These are phyloP conservation scores for Cryptococcus floricola DNA, from an alignment of 1,284 basidiomycete genomes.

Conservation along the genomic window DNA sequence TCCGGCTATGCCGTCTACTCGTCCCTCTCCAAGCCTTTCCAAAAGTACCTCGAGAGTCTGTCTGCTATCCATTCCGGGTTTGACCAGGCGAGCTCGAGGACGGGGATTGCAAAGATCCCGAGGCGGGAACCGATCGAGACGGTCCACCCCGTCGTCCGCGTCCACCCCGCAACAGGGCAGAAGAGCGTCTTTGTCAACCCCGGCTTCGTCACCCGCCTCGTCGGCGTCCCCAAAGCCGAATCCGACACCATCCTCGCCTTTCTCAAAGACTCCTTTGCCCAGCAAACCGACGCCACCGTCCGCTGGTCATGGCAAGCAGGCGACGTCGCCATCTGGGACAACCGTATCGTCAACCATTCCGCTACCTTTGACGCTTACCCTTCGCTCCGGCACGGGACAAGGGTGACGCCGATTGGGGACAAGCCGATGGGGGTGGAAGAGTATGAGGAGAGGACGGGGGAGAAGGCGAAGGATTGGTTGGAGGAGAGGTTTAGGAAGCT, in stretches of 20 bases:
- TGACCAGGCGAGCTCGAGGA: slow-evolving; percentile 60
- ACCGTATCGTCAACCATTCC: slow-evolving; percentile 62
- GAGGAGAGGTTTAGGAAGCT: slow-evolving; percentile 39
- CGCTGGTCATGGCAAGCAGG: slow-evolving; percentile 42
- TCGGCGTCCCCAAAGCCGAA: slow-evolving; percentile 73
- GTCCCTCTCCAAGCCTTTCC: slow-evolving; percentile 63
- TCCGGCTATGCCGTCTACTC: slow-evolving; percentile 62
- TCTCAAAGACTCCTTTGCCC: slow-evolving; percentile 63
- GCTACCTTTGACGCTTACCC: slow-evolving; percentile 55
- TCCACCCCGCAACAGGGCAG: slow-evolving; percentile 45
- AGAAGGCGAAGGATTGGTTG: slow-evolving; percentile 45
- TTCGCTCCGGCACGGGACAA: slow-evolving; percentile 64
- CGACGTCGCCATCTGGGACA: slow-evolving; percentile 49
- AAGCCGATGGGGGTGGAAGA: slow-evolving; percentile 68
- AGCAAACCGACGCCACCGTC: slow-evolving; percentile 41
- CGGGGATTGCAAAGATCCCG: slow-evolving; percentile 59
- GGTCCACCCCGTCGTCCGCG: slow-evolving; percentile 51
- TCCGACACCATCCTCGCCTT: slow-evolving; percentile 67
- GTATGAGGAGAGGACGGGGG: slow-evolving; percentile 57
- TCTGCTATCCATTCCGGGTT: slow-evolving; percentile 65
- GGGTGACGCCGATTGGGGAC: slow-evolving; percentile 77
- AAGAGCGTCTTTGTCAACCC: slow-evolving; percentile 51
- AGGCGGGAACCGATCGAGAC: slow-evolving; percentile 68
- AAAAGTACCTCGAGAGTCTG: slow-evolving; percentile 63
- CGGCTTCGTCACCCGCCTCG: slow-evolving; percentile 58